phyloP scores from a whole-genome alignment of 805 yeast genomes.

The Saccharomyces kudriavzevii region DNA sequence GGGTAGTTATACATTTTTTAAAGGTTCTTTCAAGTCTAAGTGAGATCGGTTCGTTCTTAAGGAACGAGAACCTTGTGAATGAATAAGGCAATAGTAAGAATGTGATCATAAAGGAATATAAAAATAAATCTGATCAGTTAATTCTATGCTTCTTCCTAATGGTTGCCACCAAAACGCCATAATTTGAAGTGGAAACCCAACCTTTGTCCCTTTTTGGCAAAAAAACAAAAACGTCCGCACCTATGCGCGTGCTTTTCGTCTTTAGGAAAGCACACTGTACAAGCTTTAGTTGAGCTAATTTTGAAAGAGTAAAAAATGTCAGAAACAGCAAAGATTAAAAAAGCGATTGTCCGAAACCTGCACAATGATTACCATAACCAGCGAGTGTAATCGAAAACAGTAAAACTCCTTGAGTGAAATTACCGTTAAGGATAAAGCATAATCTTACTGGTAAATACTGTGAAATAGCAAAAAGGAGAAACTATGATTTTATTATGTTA shows the following conservation, averaged over 20 bases:
- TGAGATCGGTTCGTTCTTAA: not conserved
- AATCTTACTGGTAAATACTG: not conserved
- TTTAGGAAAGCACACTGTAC: not conserved
- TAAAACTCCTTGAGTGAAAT: not conserved
- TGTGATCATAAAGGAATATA: no score
- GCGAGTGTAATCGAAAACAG: not conserved
- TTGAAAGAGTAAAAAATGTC: not conserved
- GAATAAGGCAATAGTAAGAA: not conserved
- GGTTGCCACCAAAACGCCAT: no score
- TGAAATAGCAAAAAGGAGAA: not conserved
- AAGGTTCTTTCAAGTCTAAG: not conserved
- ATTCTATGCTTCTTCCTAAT: not conserved
- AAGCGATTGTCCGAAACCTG: not conserved
- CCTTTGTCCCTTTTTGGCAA: not conserved
- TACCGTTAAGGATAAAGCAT: not conserved
- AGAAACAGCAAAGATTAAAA: not conserved
- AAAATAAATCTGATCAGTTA: not conserved
- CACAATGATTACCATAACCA: not conserved
- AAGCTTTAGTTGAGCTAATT: not conserved
- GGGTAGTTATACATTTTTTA: not conserved
- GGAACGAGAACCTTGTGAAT: not conserved
- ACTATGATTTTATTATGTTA: not conserved
- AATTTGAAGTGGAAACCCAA: not conserved
- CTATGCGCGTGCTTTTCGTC: not conserved
- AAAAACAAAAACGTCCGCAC: not conserved